Base-by-base conservation (phyloP, 2,329 filamentous ascomycete genomes). In the Neofusicoccum cordaticola region DNA sequence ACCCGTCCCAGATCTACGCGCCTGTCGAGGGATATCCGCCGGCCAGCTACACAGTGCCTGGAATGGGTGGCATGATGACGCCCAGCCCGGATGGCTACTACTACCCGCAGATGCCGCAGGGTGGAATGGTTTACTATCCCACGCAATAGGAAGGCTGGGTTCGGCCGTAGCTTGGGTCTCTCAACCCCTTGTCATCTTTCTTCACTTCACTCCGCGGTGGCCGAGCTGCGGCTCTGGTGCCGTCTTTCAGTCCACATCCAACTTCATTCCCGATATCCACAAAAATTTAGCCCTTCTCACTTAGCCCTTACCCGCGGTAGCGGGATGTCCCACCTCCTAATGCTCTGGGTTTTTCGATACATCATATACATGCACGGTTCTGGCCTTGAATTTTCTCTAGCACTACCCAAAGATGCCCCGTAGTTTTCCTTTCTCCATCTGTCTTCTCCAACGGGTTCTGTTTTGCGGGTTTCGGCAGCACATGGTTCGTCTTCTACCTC, bases 41-140 rank as follows among this genome's bases (percentile, higher is more conserved):
- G 48, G 69, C 75, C 7, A 78, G 73, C 63, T 91, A 88, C 71
- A 79, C 84, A 9, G 80, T 84, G 60, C 80, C 84, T 66, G 88
- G 88, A 48, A 92, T 93, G 85, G 88, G 88, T 2, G 89, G 90
- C 9, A 93, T 95, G 88, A 90, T 93, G 81, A 90, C 90, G 2
- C 83, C 82, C 4, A 77, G 75, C 35, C 84, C 85, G 3, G 81
- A 84, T 62, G 77, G 80, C 8, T 84, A 81, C 67, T 86, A 83
- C 73, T 86, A 80, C 83, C 85, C 71, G 83, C 88, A 75, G 83
- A 83, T 66, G 73, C 79, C 69, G 77, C 74, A 75, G 52, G 72
- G 73, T 9, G 64, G 71, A n/a, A 66, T 67, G 2, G 77, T 82
- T 63, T 96, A 90, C 79, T 96, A 93, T 65, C 74, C 71, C 6